Evolutionary conservation across 169 alveolate genomes (phyloP), one percentile per base, ranked within the genome.

Genomic region (Cytauxzoon felis): DNA sequence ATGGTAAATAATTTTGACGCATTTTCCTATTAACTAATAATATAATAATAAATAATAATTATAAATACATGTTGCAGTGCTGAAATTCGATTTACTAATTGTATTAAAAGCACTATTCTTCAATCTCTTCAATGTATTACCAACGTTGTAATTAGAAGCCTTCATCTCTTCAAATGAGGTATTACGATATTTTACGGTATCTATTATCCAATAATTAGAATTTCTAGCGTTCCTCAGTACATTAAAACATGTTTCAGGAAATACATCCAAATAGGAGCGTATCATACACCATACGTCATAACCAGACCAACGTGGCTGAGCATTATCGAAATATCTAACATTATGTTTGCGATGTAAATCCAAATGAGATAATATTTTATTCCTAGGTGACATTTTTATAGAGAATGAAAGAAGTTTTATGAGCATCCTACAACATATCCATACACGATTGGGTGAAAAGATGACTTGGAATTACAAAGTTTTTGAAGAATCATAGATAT

Each of bases 101-200:
- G 36, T 29, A 16, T 23, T 54, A 2, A 9, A 19, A 18, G 1
- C 11, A 16, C 19, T 6, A 16, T 5, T 73, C 11, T 13, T 19
- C 11, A 73, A 42, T 3, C 64, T 51, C 16, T 16, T 27, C 71
- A 73, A 16, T 7, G 71, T 66, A 21, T 26, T 19, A n/a, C 47
- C 52, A 11, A 73, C 21, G 62, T 73, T 63, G 51, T 43, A 73
- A 30, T 52, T 73, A 27, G 67, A 3, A 2, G 83, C 83, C 29
- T 33, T 33, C 83, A 73, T 51, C 5, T 73, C 83, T 27, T 64
- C 78, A 9, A 57, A 50, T 1, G 65, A 19, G 1, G 83, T 73
- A 52, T 54, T 62, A 13, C 69, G 23, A 5, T 18, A 56, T 8
- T 16, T 54, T n/a, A n/a, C n/a, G n/a, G n/a, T n/a, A n/a, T n/a